Percentiles rank a stretch among this genome's conserved stretches.
phyloP scores from a whole-genome alignment of 2,329 filamentous ascomycete species.

The Xylariaceae sp. region DNA sequence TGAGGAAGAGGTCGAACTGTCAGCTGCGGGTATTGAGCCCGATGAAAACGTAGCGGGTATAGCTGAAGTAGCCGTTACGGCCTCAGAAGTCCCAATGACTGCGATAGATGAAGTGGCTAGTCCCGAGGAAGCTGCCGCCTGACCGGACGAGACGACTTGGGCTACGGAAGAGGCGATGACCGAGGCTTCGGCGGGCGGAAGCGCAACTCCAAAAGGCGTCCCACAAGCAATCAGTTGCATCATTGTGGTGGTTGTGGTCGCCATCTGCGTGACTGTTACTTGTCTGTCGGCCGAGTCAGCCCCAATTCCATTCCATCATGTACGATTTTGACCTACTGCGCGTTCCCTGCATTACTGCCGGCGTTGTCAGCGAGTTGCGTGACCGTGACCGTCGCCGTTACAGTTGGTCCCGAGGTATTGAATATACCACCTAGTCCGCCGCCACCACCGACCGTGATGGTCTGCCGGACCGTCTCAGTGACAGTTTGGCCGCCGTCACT shows the following conservation, averaged over 20 bases:
- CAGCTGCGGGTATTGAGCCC: not conserved
- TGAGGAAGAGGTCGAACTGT: conserved; percentile 2
- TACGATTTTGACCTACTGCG: conserved; percentile 21
- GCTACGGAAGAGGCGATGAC: conserved; percentile 38
- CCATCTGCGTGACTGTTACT: conserved; percentile 33
- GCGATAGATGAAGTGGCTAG: conserved; percentile 13
- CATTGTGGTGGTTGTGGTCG: conserved; percentile 40
- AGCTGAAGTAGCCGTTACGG: conserved; percentile 1
- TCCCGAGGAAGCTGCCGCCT: conserved; percentile 18
- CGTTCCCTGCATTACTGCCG: not conserved
- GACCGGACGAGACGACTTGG: conserved; percentile 30
- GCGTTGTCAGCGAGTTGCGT: conserved; percentile 41
- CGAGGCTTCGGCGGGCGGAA: conserved; percentile 35
- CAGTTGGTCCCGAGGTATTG: conserved; percentile 13
- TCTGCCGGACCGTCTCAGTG: conserved; percentile 26
- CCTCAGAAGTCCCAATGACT: conserved; percentile 2
- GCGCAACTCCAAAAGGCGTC: conserved; percentile 27
- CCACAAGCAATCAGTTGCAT: conserved; percentile 42
- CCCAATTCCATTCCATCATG: not conserved
- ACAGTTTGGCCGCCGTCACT: conserved; percentile 1
- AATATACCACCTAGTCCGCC: conserved; percentile 6
- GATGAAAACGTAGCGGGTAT: not conserved
- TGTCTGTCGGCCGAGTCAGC: conserved; percentile 12
- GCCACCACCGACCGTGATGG: conserved; percentile 25
- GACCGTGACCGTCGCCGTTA: conserved; percentile 43